Evolutionary conservation across 306 rosid species (phyloP).

Genomic region (Vigna nakashimae): DNA sequence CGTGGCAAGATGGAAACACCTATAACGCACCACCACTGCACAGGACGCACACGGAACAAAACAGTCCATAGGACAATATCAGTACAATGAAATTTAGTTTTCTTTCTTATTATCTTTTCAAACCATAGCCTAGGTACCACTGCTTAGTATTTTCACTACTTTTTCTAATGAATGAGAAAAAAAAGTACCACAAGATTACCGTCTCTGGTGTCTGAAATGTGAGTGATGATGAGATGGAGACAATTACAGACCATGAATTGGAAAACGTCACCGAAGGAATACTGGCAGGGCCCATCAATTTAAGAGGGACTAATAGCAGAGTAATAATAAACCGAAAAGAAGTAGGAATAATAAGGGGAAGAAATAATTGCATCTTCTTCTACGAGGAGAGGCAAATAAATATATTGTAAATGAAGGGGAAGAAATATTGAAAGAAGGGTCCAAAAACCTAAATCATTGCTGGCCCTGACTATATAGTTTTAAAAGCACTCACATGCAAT

Average conservation of each 20-base stretch:
- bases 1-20: constrained; percentile 48
- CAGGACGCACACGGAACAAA: constrained; percentile 36
- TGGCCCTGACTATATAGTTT: constrained; percentile 40
- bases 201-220: constrained; percentile 45
- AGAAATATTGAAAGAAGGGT: constrained; percentile 40
- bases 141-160: constrained; percentile 11
- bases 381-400: constrained; percentile 27
- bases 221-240: constrained; percentile 36
- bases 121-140: not conserved
- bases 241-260: constrained; percentile 42
- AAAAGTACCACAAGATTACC: constrained; percentile 9
- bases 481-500: constrained; percentile 50
- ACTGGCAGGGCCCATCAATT: constrained; percentile 35
- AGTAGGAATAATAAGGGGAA: not conserved
- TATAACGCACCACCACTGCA: constrained; percentile 20
- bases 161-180: not conserved
- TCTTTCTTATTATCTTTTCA: not conserved
- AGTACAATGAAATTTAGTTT: not conserved
- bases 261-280: constrained; percentile 29
- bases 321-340: not conserved
- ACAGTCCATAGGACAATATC: not conserved
- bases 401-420: not conserved
- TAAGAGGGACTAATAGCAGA: not conserved
- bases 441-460: constrained; percentile 45
- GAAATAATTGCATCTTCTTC: constrained; percentile 14